Percentiles rank a stretch among this genome's conserved stretches.
Evolutionary conservation across 768 basidiomycete species (phyloP).

Genomic region (Hemileccinum rubropunctum): DNA sequence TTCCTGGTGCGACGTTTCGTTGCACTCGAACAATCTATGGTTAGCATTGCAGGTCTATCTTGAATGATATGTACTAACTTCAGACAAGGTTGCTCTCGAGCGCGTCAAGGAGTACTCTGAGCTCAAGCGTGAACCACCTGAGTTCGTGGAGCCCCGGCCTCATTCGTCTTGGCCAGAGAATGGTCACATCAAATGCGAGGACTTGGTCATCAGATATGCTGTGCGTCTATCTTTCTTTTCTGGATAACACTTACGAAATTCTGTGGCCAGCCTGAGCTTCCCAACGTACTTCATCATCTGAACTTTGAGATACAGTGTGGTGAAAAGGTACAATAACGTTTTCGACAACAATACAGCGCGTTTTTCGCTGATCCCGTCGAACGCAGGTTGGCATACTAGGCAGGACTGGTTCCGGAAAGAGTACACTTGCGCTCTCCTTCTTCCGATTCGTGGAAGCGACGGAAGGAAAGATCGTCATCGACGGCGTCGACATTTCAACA

Average conservation of each 20-base stretch:
- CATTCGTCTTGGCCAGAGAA: conserved; percentile 72
- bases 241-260: background rate
- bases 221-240: conserved; percentile 39
- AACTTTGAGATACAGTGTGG: conserved; percentile 71
- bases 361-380: conserved; percentile 4
- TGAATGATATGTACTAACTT: background rate
- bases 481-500: conserved; percentile 74
- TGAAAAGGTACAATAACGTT: conserved; percentile 55
- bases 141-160: conserved; percentile 86
- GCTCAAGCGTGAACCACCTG: conserved; percentile 70
- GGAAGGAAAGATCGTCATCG: conserved; percentile 69
- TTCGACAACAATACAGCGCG: background rate
- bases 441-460: conserved; percentile 91
- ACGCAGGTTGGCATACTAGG: conserved; percentile 66
- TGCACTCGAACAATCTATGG: conserved; percentile 90
- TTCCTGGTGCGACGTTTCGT: conserved; percentile 82
- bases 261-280: conserved; percentile 68
- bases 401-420: conserved; percentile 72
- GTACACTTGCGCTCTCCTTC: conserved; percentile 78
- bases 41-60: conserved; percentile 26
- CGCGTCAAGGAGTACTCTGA: conserved; percentile 92
- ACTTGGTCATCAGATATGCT: conserved; percentile 75
- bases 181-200: conserved; percentile 68
- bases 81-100: conserved; percentile 69
- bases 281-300: conserved; percentile 78